These are phyloP conservation scores for Delitschia confertaspora DNA, from an alignment of 495 filamentous ascomycete species.

Conservation along the genomic window DNA sequence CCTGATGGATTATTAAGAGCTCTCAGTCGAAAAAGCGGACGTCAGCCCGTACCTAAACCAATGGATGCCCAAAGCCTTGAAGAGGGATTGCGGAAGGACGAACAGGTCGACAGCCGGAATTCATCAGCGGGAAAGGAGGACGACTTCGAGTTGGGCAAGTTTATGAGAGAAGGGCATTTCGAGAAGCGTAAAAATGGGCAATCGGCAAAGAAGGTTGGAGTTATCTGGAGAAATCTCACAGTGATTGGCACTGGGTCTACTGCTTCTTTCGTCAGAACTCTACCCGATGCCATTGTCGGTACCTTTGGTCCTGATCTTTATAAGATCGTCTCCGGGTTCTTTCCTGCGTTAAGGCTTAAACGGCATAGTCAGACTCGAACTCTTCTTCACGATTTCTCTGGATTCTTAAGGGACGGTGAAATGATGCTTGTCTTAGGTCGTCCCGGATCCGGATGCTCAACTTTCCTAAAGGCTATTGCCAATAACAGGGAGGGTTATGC, in stretches of 20 bases:
- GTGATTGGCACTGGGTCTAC: conserved; percentile 64
- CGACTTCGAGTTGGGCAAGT: conserved; percentile 62
- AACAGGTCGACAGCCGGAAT: conserved; percentile 12
- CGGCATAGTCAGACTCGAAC: conserved; percentile 45
- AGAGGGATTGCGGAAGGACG: neutral
- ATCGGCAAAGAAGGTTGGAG: conserved; percentile 75
- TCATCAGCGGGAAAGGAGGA: conserved; percentile 39
- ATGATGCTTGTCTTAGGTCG: conserved; percentile 80
- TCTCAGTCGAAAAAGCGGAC: conserved; percentile 13
- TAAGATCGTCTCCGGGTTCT: conserved; percentile 51
- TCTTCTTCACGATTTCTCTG: conserved; percentile 67
- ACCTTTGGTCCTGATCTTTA: conserved; percentile 82
- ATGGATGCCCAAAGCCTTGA: too few relatives aligned
- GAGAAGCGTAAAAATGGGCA: conserved; percentile 64
- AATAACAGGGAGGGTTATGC: conserved; percentile 61
- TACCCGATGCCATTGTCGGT: conserved; percentile 70
- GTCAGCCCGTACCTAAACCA: neutral
- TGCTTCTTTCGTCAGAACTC: conserved; percentile 59
- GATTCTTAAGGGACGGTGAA: conserved; percentile 67
- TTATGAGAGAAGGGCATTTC: conserved; percentile 71
- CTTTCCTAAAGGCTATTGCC: conserved; percentile 68
- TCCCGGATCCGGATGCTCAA: conserved; percentile 72
- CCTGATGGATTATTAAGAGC: neutral
- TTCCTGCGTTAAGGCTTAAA: conserved; percentile 53
- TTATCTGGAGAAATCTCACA: conserved; percentile 70